Conservation (phyloP, 257 asterid genomes). For the Coffea eugenioides region DNA sequence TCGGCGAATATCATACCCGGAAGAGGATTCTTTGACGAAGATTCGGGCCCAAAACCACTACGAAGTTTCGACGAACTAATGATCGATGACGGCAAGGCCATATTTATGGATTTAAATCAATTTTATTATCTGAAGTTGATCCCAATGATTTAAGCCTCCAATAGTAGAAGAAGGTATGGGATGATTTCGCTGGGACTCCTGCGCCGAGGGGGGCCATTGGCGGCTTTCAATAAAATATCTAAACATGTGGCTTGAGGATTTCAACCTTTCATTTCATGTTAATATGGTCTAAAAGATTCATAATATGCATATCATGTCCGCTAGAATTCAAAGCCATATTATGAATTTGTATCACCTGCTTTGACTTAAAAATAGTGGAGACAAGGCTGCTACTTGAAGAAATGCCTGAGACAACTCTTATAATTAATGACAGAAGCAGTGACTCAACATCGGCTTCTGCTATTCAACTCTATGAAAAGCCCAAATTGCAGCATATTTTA, state of each 20-base stretch:
- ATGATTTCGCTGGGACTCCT: neutral
- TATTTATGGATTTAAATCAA: too few species aligned
- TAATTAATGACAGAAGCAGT: neutral
- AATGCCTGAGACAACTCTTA: too few species aligned
- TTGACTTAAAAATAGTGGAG: neutral
- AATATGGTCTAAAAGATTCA: too few species aligned
- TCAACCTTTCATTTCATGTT: neutral
- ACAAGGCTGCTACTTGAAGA: slow-evolving; percentile 7
- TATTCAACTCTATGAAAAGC: neutral
- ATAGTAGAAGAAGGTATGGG: too few species aligned
- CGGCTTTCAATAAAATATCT: neutral
- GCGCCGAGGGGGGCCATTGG: neutral
- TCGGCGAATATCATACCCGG: too few species aligned
- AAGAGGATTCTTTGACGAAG: neutral
- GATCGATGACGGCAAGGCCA: neutral
- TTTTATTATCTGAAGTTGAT: too few species aligned
- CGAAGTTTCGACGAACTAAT: neutral
- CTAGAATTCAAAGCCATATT: neutral
- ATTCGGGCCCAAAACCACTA: neutral
- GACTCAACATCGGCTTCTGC: neutral
- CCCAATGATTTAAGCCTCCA: too few species aligned
- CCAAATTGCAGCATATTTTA: neutral
- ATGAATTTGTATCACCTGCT: neutral
- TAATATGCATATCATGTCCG: neutral
- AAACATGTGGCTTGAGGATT: neutral